Evolutionary conservation across 331 rosid genomes (phyloP).

Genomic region (Malus hybrid): DNA sequence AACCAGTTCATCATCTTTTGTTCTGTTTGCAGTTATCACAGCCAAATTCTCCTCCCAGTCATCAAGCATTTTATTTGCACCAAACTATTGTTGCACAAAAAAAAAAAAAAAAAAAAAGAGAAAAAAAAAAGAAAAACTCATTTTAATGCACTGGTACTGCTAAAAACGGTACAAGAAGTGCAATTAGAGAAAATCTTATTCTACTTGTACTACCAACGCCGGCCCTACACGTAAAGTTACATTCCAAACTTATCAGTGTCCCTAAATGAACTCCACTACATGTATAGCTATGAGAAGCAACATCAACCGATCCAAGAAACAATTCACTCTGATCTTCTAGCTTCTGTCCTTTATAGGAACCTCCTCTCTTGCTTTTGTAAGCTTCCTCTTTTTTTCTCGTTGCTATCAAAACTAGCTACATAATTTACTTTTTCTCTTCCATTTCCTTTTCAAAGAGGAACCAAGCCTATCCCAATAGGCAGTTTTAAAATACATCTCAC

Average conservation of each 20-base stretch:
- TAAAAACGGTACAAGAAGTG: neutral
- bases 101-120: neutral
- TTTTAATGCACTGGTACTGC: constrained; percentile 7
- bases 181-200: neutral
- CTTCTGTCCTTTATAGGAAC: neutral
- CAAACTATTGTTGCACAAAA: constrained; percentile 36
- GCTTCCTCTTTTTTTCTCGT: neutral
- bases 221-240: neutral
- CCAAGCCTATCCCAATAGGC: neutral
- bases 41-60: constrained; percentile 96
- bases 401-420: neutral
- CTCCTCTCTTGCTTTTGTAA: neutral
- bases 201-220: neutral
- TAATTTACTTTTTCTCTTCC: neutral
- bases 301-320: neutral
- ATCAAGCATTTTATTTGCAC: constrained; percentile 66
- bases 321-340: neutral
- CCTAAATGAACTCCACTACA: neutral
- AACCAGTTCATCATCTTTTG: constrained; percentile 89
- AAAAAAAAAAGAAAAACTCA: neutral
- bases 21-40: constrained; percentile 85
- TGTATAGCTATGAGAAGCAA: neutral
- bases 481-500: constrained; percentile 31
- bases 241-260: neutral
- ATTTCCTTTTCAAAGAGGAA: neutral